A percentile compares a stretch with the other conserved stretches of the same genome.
Conservation (phyloP, 352 stramenopile species). For the Globisporangium okanoganense region DNA sequence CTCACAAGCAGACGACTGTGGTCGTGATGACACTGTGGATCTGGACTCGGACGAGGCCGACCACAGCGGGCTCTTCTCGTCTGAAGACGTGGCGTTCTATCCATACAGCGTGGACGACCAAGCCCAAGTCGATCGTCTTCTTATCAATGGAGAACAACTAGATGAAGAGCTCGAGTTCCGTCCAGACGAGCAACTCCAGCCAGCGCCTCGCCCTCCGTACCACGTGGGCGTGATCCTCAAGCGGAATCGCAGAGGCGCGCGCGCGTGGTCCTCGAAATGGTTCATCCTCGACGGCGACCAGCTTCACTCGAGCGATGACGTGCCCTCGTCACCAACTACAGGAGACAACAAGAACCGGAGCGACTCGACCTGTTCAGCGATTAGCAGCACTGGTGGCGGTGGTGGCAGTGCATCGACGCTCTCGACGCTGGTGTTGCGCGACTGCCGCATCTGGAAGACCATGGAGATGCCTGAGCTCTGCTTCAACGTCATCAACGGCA, state of each 20-base stretch:
- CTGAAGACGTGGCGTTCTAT: constrained; percentile 24
- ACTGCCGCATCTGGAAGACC: constrained; percentile 84
- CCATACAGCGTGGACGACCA: constrained; percentile 17
- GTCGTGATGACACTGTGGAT: constrained; percentile 36
- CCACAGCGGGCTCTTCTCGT: constrained; percentile 18
- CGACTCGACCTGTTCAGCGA: background rate
- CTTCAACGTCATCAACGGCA: constrained; percentile 74
- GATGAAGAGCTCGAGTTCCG: constrained; percentile 22
- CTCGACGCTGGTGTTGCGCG: constrained; percentile 59
- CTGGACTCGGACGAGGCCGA: constrained; percentile 41
- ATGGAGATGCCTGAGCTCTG: constrained; percentile 81
- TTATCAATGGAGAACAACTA: constrained; percentile 12
- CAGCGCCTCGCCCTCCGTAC: constrained; percentile 40
- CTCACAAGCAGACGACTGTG: constrained; percentile 22
- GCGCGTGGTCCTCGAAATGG: constrained; percentile 66
- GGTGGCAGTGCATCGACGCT: constrained; percentile 30
- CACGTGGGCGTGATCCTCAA: constrained; percentile 66
- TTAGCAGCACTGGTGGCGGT: background rate
- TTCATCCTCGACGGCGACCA: constrained; percentile 69
- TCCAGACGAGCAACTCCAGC: constrained; percentile 16
- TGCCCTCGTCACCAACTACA: constrained; percentile 15
- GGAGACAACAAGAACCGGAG: constrained; percentile 7
- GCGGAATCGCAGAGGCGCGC: constrained; percentile 64
- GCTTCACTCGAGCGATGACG: constrained; percentile 65
- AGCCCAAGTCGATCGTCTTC: constrained; percentile 18